phyloP scores from a whole-genome alignment of 805 yeast species.

The Phaffomyces opuntiae region DNA sequence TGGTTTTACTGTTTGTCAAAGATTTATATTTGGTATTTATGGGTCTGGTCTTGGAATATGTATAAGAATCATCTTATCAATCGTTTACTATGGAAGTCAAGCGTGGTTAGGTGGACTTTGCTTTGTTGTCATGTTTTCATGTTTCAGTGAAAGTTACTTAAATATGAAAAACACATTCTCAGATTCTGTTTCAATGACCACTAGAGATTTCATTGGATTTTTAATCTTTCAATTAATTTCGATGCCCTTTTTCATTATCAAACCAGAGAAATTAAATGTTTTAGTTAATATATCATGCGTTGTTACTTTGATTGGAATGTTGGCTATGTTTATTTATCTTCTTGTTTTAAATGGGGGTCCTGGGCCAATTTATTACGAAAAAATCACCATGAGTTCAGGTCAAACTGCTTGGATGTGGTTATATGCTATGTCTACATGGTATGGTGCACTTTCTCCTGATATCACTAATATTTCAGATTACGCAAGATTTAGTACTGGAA shows the following conservation, averaged over 20 bases:
- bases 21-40: slow-evolving; percentile 33
- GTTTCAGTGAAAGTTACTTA: slow-evolving; percentile 29
- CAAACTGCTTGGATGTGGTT: slow-evolving; percentile 35
- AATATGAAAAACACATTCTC: slow-evolving; percentile 33
- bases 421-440: slow-evolving; percentile 34
- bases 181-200: slow-evolving; percentile 31
- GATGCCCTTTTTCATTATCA: slow-evolving; percentile 32
- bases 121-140: slow-evolving; percentile 29
- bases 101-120: slow-evolving; percentile 38
- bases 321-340: slow-evolving; percentile 33
- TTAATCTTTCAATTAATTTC: slow-evolving; percentile 38
- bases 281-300: slow-evolving; percentile 30
- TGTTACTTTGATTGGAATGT: slow-evolving; percentile 32
- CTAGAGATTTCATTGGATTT: slow-evolving; percentile 37
- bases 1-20: slow-evolving; percentile 31
- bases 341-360: slow-evolving; percentile 29
- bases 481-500: slow-evolving; percentile 30
- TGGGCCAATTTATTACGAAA: slow-evolving; percentile 25
- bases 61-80: slow-evolving; percentile 32
- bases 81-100: slow-evolving; percentile 37
- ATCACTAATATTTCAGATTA: slow-evolving; percentile 35
- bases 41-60: slow-evolving; percentile 34
- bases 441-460: slow-evolving; percentile 32
- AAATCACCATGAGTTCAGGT: slow-evolving; percentile 20
- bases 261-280: slow-evolving; percentile 37